Base-by-base conservation (phyloP, 139 green algal genomes). In the Diplosphaera chodatii region DNA sequence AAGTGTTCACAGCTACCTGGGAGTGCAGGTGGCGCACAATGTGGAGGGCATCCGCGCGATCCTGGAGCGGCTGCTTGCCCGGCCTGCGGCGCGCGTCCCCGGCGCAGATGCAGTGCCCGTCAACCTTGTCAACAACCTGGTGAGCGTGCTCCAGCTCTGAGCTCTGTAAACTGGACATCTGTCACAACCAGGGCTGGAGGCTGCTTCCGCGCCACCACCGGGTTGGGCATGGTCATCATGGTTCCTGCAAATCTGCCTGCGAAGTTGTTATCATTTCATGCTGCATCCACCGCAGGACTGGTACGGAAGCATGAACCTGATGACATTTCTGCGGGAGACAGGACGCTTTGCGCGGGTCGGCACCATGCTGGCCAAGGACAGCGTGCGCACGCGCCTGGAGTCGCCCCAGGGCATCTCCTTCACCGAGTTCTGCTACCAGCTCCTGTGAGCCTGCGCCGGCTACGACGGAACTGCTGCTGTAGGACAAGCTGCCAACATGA, bases 341-440 rank as follows among this genome's bases (percentile, higher is more conserved):
- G 94, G 95, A 48, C 96, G 95, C 81, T 91, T 87, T 70, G 94
- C 93, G 8, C 84, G 95, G 8, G 89, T 99, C 27, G 90, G 92
- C 64, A 91, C 85, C 23, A 99, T 99, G 95, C 80, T 98, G 55
- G 79, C 84, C 48, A 97, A 97, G 74, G 95, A 99, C 55, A 94
- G 86, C 63, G 95, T 99, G 15, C 84, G 86, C 32, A 92, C 91
- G 23, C 85, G 95, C 22, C 87, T 99, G 76, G 86, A 93, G 55
- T 94, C 97, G 63, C 64, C 23, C 23, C 68, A 77, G 20, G 92
- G 92, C 70, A 95, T 97, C 77, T 88, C 74, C 67, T 97, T 91
- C 85, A 96, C 91, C 1, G 92, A 96, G 85, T 99, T 99, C 86
- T 94, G 92, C 3, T 99, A 99, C 85, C 96, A 99, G 83, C 89